Conservation (phyloP, 257 asterid genomes). For the Ballota nigra region DNA sequence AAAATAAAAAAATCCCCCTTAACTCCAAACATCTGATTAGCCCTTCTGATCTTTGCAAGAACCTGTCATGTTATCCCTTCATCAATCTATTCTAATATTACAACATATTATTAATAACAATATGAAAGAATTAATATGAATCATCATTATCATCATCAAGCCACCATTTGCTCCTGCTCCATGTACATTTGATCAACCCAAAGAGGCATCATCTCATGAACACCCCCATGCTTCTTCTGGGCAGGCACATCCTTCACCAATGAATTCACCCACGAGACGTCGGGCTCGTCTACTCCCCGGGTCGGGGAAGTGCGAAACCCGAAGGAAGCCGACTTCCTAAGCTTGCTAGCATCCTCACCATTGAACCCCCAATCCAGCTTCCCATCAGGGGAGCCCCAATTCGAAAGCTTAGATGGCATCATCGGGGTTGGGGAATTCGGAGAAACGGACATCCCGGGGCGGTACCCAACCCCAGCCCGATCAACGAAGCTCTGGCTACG, state of each 20-base stretch:
- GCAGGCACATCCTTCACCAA: slow-evolving; percentile 61
- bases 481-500: slow-evolving; percentile 89
- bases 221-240: slow-evolving; percentile 35
- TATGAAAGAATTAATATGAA: slow-evolving; percentile 31
- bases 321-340: slow-evolving; percentile 51
- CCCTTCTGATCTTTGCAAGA: slow-evolving; percentile 18
- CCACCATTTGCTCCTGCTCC: slow-evolving; percentile 85
- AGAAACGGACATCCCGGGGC: slow-evolving; percentile 15
- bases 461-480: slow-evolving; percentile 40
- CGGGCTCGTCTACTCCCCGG: slow-evolving; percentile 39
- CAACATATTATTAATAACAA: slow-evolving; percentile 28
- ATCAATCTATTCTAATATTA: not conserved
- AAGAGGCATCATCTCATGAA: slow-evolving; percentile 39
- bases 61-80: slow-evolving; percentile 17
- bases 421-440: slow-evolving; percentile 30
- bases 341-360: slow-evolving; percentile 61
- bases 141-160: slow-evolving; percentile 29
- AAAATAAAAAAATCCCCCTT: not conserved
- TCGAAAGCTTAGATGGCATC: slow-evolving; percentile 42
- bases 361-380: slow-evolving; percentile 79
- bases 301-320: slow-evolving; percentile 29
- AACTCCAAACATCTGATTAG: not conserved
- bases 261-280: slow-evolving; percentile 72
- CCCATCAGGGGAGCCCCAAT: slow-evolving; percentile 82
- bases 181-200: slow-evolving; percentile 82